Evolutionary conservation across 176 grass and related monocot species (phyloP), one percentile per base, ranked within the genome.

Genomic region (Aegilops longissima): DNA sequence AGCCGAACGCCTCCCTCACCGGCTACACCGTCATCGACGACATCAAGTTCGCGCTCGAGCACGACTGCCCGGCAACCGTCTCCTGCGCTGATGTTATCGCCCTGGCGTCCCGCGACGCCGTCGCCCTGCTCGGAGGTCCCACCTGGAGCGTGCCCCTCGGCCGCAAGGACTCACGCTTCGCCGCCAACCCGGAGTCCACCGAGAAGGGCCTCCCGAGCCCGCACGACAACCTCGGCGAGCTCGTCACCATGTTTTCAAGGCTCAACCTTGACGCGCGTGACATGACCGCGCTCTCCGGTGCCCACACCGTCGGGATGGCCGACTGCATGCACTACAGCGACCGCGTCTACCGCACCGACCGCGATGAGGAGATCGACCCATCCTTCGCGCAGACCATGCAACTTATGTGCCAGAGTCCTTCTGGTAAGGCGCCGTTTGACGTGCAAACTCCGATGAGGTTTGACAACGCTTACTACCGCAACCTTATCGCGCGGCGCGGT

Each of bases 1-100:
- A 40, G 21, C 73, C 79, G 0, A 95, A 93, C 49, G 61, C 25
- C 8, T 91, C 91, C 2, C 76, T 83, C 47, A 47, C 51, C 49
- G 91, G 89, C 30, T 95, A 86, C 33, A 36, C 89, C 3, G 82
- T 93, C 23, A 83, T 95, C 85, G 89, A 95, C 49, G 40, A 87
- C n/a, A 93, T 91, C 85, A 95, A 95, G 78, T 44, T 66, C 12
- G 61, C 36, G 5, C 81, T 93, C 20, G 94, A 95, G 87, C 77
- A 6, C 1, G 49, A 24, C 39, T 95, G 93, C 65, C 90, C 88
- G 0, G 83, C 80, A 6, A 70, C 87, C 12, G 86, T 95, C 58
- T 95, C 93, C 20, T 95, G 93, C 30, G 75, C 91, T 2, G 93
- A 95, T 36, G 72, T 87, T 9, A 42, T 95, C n/a, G 76, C 88